Percentiles rank a stretch among this genome's conserved stretches.
phyloP scores from a whole-genome alignment of 257 asterid genomes.

The Gentiana straminea region DNA sequence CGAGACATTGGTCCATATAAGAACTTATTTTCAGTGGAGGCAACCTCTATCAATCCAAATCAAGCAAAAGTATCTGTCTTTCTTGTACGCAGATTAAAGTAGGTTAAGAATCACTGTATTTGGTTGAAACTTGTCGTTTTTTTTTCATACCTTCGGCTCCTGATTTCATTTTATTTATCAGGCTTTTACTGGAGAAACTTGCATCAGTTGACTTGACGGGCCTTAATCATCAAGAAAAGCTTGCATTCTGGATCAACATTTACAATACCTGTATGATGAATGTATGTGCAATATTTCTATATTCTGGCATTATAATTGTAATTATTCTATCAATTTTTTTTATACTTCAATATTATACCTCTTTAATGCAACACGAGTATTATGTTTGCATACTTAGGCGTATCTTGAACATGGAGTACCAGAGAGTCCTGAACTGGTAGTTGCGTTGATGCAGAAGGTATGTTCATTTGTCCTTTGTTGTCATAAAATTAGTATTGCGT shows the following conservation, averaged over 20 bases:
- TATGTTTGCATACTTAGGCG: conserved; percentile 28
- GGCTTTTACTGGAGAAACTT: conserved; percentile 62
- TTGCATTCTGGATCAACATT: conserved; percentile 90
- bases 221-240: conserved; percentile 75
- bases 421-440: conserved; percentile 55
- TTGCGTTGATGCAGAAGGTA: conserved; percentile 71
- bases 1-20: conserved; percentile 75
- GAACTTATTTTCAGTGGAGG: conserved; percentile 47
- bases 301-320: not conserved
- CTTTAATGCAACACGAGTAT: not conserved
- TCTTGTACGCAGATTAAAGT: conserved; percentile 61
- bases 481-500: not conserved
- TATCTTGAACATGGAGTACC: conserved; percentile 67
- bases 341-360: not conserved
- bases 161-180: conserved; percentile 17
- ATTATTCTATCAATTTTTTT: not conserved
- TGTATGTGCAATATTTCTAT: conserved; percentile 24
- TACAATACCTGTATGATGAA: conserved; percentile 97
- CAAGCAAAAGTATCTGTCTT: conserved; percentile 48
- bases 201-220: conserved; percentile 48
- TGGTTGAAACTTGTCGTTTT: not conserved
- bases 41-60: conserved; percentile 45
- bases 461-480: not conserved
- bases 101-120: conserved; percentile 12
- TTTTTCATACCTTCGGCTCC: conserved; percentile 6